Percentiles rank a stretch among this genome's conserved stretches.
Evolutionary conservation across 495 filamentous ascomycete genomes (phyloP).

Genomic region (Massariosphaeria phaeospora): DNA sequence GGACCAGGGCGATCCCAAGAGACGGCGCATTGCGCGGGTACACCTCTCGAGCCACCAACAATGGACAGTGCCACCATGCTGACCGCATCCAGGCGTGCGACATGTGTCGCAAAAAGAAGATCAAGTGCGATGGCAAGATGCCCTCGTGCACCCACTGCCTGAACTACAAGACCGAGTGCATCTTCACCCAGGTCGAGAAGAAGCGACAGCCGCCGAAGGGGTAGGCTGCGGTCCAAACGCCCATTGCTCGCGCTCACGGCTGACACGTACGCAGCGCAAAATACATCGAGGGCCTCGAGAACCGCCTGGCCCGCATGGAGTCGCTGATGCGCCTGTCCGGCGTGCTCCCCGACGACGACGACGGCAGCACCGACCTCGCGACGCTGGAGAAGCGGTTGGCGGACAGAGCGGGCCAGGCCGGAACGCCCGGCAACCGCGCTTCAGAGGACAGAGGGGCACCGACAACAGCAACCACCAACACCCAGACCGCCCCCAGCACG

Average conservation of each 20-base stretch:
- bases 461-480: conserved; percentile 2
- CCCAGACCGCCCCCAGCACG: neutral
- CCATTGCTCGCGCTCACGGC: conserved; percentile 27
- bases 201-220: conserved; percentile 97
- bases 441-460: conserved; percentile 26
- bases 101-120: conserved; percentile 99
- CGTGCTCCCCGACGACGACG: conserved; percentile 79
- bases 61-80: conserved; percentile 4
- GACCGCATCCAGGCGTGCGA: conserved; percentile 71
- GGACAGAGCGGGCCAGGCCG: conserved; percentile 49
- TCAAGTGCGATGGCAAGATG: conserved; percentile 96
- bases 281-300: conserved; percentile 97
- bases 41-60: conserved; percentile 26
- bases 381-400: conserved; percentile 77
- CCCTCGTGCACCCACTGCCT: conserved; percentile 93
- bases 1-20: conserved; percentile 81
- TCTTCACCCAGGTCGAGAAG: conserved; percentile 98
- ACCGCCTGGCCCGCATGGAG: conserved; percentile 91
- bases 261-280: conserved; percentile 62
- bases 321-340: conserved; percentile 80
- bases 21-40: conserved; percentile 88
- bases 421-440: conserved; percentile 24
- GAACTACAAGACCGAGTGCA: conserved; percentile 97
- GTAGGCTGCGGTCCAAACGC: no score
- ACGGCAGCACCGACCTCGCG: conserved; percentile 81